A percentile compares a stretch with the other conserved stretches of the same genome.
Conservation (phyloP, 139 green algal species). For the Tetraselmis chui region DNA sequence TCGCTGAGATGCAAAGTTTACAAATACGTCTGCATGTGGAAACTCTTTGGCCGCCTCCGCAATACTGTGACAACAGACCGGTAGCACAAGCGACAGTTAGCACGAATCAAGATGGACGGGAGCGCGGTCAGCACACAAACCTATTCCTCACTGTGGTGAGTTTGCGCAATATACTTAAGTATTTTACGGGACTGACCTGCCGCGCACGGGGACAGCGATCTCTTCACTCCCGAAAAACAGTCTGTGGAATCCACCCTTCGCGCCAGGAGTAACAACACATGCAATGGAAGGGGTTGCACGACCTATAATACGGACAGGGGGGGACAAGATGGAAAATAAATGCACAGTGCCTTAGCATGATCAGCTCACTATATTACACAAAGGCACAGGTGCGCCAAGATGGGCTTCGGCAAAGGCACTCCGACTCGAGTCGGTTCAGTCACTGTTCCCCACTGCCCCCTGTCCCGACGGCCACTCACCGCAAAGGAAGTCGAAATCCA, state of each 20-base stretch:
- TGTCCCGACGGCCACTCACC: constrained; percentile 31
- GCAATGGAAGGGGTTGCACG: constrained; percentile 75
- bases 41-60: constrained; percentile 60
- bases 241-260: constrained; percentile 80
- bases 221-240: constrained; percentile 87
- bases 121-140: too few relatives aligned
- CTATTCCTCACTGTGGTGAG: too few relatives aligned
- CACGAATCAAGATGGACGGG: background rate
- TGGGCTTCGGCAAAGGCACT: too few relatives aligned
- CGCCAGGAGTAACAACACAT: constrained; percentile 73
- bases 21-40: constrained; percentile 83
- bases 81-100: constrained; percentile 2
- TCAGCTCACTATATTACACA: background rate
- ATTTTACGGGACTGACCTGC: too few relatives aligned
- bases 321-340: too few relatives aligned
- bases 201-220: constrained; percentile 77
- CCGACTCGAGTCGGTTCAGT: too few relatives aligned
- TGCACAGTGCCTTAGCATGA: background rate
- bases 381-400: too few relatives aligned
- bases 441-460: background rate
- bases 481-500: constrained; percentile 92
- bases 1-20: constrained; percentile 83
- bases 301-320: too few relatives aligned
- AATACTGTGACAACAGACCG: too few relatives aligned
- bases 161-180: too few relatives aligned